Evolutionary conservation across 331 rosid genomes (phyloP).

Genomic region (Quercus phellos): DNA sequence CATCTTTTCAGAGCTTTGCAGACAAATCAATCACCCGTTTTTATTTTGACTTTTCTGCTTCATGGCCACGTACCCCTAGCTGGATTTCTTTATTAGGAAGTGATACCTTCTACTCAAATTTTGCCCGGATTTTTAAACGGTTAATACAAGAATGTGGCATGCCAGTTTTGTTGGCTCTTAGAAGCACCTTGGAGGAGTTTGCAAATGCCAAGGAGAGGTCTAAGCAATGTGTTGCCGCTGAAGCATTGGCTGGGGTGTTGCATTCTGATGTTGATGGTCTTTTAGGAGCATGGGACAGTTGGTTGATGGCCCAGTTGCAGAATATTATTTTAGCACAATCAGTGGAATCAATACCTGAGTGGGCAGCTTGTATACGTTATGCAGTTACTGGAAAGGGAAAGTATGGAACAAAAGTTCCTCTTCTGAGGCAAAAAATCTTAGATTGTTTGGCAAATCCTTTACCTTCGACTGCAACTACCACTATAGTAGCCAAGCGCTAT

Average conservation of each 20-base stretch:
- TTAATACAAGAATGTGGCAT: constrained; percentile 94
- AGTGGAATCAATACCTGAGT: constrained; percentile 93
- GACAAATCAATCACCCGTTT: constrained; percentile 94
- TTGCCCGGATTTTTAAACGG: constrained; percentile 94
- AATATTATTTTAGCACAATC: constrained; percentile 74
- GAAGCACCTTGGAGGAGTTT: constrained; percentile 74
- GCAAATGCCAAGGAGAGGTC: constrained; percentile 88
- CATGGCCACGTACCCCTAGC: constrained; percentile 99
- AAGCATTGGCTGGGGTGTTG: constrained; percentile 90
- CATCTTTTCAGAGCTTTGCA: constrained; percentile 89
- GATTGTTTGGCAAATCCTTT: constrained; percentile 76
- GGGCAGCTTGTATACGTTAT: constrained; percentile 95
- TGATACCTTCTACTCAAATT: constrained; percentile 83
- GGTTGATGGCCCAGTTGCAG: constrained; percentile 87
- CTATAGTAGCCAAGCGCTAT: constrained; percentile 83
- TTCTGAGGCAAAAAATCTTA: constrained; percentile 80
- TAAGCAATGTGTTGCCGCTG: constrained; percentile 98
- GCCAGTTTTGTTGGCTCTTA: constrained; percentile 69
- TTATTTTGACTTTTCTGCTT: constrained; percentile 89
- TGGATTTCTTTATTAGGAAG: constrained; percentile 81
- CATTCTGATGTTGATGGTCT: constrained; percentile 91
- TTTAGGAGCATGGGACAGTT: constrained; percentile 74
- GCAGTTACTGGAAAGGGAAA: constrained; percentile 98
- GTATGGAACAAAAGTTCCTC: constrained; percentile 81
- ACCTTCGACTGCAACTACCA: constrained; percentile 84